These are phyloP conservation scores for Chalaropsis ovoidea DNA, from an alignment of 2,329 filamentous ascomycete species.

Conservation along the genomic window DNA sequence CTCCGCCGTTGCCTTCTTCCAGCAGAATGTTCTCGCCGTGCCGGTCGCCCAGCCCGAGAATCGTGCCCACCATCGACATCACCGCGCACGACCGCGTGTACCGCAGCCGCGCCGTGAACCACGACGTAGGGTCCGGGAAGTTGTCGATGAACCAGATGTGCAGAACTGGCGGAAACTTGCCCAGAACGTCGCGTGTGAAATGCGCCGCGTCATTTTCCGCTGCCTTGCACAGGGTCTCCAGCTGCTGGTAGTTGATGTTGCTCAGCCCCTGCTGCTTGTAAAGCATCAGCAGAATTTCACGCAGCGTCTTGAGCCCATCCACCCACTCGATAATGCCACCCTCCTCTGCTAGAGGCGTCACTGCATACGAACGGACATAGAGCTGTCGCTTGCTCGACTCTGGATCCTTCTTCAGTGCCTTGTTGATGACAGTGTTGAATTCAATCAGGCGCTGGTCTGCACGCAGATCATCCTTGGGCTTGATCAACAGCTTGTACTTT, in stretches of 20 bases:
- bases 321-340: conserved; percentile 99
- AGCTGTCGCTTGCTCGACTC: conserved; percentile 83
- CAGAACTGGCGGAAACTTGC: conserved; percentile 69
- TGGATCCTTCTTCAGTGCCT: conserved; percentile 80
- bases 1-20: conserved; percentile 83
- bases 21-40: conserved; percentile 96
- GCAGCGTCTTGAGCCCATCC: conserved; percentile 83
- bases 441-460: conserved; percentile 99
- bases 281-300: conserved; percentile 74
- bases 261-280: conserved; percentile 64
- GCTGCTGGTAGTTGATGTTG: conserved; percentile 55
- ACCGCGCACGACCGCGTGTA: conserved; percentile 93
- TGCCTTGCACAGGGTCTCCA: conserved; percentile 40
- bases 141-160: conserved; percentile 93
- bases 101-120: conserved; percentile 78
- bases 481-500: conserved; percentile 82
- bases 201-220: conserved; percentile 31
- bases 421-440: conserved; percentile 97
- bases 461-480: conserved; percentile 93
- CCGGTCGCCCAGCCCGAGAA: conserved; percentile 83
- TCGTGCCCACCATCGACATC: conserved; percentile 98
- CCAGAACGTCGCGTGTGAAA: conserved; percentile 57
- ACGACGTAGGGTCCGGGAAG: conserved; percentile 83
- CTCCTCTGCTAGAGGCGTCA: conserved; percentile 93
- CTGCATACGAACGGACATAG: conserved; percentile 94